Evolutionary conservation across 345 rosid genomes (phyloP), one percentile per base, ranked within the genome.

Genomic region (Noccaea caerulescens): DNA sequence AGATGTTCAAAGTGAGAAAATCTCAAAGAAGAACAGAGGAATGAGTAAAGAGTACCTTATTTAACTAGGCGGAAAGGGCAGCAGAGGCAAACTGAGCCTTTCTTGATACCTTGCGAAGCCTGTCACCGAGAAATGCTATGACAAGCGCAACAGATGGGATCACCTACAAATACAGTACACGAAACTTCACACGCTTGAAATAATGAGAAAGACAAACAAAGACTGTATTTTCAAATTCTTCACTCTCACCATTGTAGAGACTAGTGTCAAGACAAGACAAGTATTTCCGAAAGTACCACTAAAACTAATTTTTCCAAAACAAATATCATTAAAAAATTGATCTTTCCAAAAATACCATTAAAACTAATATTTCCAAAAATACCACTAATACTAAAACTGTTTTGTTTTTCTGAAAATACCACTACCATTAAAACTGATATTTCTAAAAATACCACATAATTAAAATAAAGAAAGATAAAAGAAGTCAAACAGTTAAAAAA

Each of bases 121-220:
- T 81, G 73, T 84, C 88, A 66, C 98, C 98, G 7, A 91, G 88
- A 83, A 55, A 72, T 16, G 88, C 88, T 78, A 87, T 77, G 1
- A 84, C 86, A 46, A 93, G 82, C 65, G 87, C 87, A 80, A 83
- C 74, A 51, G 85, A 86, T 23, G 96, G 96, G 58, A 93, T 84
- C 76, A 84, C 82, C 98, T 89, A 73, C 8, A 69, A 1, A 20
- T 20, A 71, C 37, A 46, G 20, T 47, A 30, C 52, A 16, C 14
- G 16, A 61, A 41, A 52, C 55, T 54, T 27, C n/a, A 53, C 14
- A 63, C 10, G 5, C 51, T 27, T 2, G 18, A 57, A 43, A 8
- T 2, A 4, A 32, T 20, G 39, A 45, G 16, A 49, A 25, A 30
- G 49, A 68, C 16, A 36, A 55, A 16, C 44, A 50, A 58, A 63